phyloP scores from a whole-genome alignment of 2,329 filamentous ascomycete species.

The Colletotrichum karsti region DNA sequence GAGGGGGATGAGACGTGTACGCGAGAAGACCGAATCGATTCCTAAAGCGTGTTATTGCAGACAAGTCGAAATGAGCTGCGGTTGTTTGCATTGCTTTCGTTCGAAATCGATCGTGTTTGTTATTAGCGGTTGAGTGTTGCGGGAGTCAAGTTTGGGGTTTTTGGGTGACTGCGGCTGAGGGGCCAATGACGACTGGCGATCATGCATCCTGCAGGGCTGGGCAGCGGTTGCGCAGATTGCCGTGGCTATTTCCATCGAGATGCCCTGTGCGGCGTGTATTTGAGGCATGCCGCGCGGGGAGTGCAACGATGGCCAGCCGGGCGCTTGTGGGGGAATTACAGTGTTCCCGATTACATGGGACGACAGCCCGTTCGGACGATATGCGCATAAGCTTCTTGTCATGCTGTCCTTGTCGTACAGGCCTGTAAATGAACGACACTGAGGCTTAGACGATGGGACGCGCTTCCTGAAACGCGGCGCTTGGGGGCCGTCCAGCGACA shows the following conservation, averaged over 20 bases:
- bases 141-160: neutral
- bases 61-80: neutral
- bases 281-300: constrained; percentile 7
- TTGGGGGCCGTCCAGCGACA: constrained; percentile 3
- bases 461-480: constrained; percentile 28
- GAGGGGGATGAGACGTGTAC: constrained; percentile 3
- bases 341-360: neutral
- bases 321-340: constrained; percentile 14
- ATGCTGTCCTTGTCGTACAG: constrained; percentile 1
- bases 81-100: constrained; percentile 11
- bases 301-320: neutral
- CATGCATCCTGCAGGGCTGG: neutral
- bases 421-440: neutral
- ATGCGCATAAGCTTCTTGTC: constrained; percentile 1
- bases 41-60: constrained; percentile 5
- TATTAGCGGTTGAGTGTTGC: neutral
- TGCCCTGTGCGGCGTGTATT: constrained; percentile 16
- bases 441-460: constrained; percentile 20
- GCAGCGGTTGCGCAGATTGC: constrained; percentile 26
- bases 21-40: neutral
- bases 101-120: neutral
- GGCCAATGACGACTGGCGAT: constrained; percentile 6
- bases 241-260: constrained; percentile 24
- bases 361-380: constrained; percentile 14
- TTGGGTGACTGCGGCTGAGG: constrained; percentile 18